Base-by-base conservation (phyloP, 495 filamentous ascomycete genomes). In the Parmelia sp. region DNA sequence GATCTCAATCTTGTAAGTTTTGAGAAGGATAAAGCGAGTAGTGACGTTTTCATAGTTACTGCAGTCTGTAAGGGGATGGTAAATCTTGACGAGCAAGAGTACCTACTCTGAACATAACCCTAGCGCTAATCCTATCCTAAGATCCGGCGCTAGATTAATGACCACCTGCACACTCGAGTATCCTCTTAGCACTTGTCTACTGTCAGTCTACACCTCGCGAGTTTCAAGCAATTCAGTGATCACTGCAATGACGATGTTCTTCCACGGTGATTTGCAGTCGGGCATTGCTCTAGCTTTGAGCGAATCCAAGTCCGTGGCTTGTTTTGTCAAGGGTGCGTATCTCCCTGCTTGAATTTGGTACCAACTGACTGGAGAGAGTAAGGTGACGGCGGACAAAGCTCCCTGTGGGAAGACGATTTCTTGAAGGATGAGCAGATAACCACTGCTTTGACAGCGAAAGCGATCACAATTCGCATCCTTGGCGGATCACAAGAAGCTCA, bases 401-500 rank as follows among this genome's bases (percentile, higher is more conserved):
- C 74, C 55, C 72, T 71, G 64, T 97, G 93, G 93, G 90, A 96
- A 72, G 70, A 85, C 45, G 84, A 89, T 23, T 91, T 86, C 70
- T 82, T 95, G 23, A 71, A 73, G 19, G 83, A 56, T 63, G 35
- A 58, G 42, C 58, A 82, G 79, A 70, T 84, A 39, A 69, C 73
- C 9, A 73, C 61, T 65, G 55, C 84, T 23, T 75, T 96, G 19
- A 70, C 74, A 44, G 73, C 79, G 23, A 78, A 83, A 61, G 81
- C 89, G 17, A 78, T 97, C 27, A 68, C 86, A 23, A 78, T 97
- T 31, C 83, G 86, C 59, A 79, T 97, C 17, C 74, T 75, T 29
- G 83, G 86, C 25, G 88, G 85, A 15, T 91, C 86, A 19, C 80
- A 86, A 62, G 93, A 96, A 76, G 91, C 90, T 19, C 84, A 83